Conservation (phyloP, 148 eudicot genomes). For the Silene latifolia region DNA sequence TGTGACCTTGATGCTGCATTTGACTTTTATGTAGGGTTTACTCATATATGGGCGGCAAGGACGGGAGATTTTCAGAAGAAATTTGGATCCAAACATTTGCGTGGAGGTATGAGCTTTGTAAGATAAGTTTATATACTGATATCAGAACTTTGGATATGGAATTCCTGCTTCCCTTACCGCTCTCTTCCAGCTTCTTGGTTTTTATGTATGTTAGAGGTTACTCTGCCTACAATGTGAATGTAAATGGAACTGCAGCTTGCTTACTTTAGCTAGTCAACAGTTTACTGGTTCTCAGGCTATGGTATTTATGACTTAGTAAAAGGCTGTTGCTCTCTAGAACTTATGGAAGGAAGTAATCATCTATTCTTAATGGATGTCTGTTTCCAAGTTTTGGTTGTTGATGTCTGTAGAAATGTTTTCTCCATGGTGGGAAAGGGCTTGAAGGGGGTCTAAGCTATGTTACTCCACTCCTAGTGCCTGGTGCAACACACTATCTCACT, state of each 20-base stretch:
- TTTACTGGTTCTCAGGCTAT: too few species aligned
- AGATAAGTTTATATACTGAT: neutral
- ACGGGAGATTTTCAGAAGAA: constrained; percentile 71
- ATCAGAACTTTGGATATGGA: neutral
- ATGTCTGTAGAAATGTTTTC: too few species aligned
- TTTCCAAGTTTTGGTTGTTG: neutral
- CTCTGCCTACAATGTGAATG: too few species aligned
- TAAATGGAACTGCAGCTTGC: too few species aligned
- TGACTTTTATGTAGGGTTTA: constrained; percentile 52
- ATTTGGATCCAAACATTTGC: constrained; percentile 67
- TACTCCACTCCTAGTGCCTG: too few species aligned
- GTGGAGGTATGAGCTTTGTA: constrained; percentile 52
- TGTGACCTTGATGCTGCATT: neutral
- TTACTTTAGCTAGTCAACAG: too few species aligned
- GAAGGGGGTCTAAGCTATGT: too few species aligned
- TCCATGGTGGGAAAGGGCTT: too few species aligned
- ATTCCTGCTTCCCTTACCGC: neutral
- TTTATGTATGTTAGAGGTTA: neutral
- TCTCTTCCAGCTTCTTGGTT: neutral
- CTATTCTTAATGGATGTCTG: neutral
- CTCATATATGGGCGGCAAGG: constrained; percentile 93
- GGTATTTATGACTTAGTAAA: too few species aligned
- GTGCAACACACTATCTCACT: too few species aligned
- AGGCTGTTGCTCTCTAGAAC: too few species aligned
- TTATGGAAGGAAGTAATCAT: too few species aligned